Base-by-base conservation (phyloP, 306 rosid species). In the Citrullus amarus region DNA sequence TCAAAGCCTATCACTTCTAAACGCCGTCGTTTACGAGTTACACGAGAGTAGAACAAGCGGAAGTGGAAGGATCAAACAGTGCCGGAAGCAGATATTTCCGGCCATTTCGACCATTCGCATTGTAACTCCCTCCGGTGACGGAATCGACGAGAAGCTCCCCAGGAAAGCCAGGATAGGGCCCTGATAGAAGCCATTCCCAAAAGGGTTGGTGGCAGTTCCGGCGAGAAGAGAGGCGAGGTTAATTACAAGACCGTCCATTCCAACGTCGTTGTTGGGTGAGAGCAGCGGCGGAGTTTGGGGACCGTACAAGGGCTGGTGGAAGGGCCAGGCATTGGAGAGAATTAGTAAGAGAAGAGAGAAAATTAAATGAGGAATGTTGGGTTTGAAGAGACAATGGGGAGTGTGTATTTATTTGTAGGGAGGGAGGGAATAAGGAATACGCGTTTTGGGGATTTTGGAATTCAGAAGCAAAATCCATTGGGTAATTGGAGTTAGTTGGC, bases 231-330 rank as follows among this genome's bases (percentile, higher is more conserved):
- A 82, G 0, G 93, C 96, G 46, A 89, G 53, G 74, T 87, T 91
- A 34, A 89, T 87, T 3, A 87, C 82, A 86, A 91, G 88, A 0
- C 93, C 93, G 20, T 91, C 96, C 0, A 89, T 81, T 9, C 96
- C 96, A 79, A 87, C 96, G 13, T 91, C 93, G 34, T 89, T 89
- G 79, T 91, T 89, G 6, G 96, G 92, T 0, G 92, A 84, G 18
- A 88, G 86, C 75, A 91, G 65, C 0, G 88, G 86, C 13, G 88
- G 83, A 61, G 63, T 76, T 62, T 89, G 92, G 0, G 92, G 89
- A 0, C 93, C 93, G 14, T 89, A 88, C 8, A 89, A 54, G 1
- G 96, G 91, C 38, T 87, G 90, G 74, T 90, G 96, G 79, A 86
- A 90, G 0, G 93, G 91, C 96, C 93, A 91, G 0, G 92, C 90